A percentile compares a stretch with the other conserved stretches of the same genome.
Evolutionary conservation across 2,329 filamentous ascomycete genomes (phyloP).

Genomic region (Chaetomium olivaceum): DNA sequence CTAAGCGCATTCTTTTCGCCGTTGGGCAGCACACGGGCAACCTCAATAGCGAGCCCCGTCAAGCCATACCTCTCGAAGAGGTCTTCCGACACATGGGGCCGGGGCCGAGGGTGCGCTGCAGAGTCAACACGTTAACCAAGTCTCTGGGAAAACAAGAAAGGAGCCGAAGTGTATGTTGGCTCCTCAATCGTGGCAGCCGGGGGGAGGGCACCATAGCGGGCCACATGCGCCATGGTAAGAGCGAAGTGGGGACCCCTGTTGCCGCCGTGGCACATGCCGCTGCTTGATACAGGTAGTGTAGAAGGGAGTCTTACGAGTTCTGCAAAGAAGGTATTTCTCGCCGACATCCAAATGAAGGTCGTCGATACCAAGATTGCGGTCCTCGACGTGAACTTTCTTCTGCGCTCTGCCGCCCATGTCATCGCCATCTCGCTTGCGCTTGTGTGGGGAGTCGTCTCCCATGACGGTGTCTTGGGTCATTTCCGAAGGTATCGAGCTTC

Average conservation of each 20-base stretch:
- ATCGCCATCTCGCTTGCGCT: conserved; percentile 62
- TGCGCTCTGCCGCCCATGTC: conserved; percentile 57
- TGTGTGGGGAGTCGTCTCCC: conserved; percentile 57
- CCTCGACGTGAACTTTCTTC: conserved; percentile 65
- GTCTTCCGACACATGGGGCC: conserved; percentile 55
- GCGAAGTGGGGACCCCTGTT: conserved; percentile 24
- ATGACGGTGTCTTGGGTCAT: conserved; percentile 46
- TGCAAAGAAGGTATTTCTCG: conserved; percentile 66
- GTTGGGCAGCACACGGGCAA: conserved; percentile 64
- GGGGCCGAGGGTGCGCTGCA: conserved; percentile 51
- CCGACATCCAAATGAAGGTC: conserved; percentile 67
- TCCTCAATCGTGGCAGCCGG: conserved; percentile 1
- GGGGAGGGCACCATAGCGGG: conserved; percentile 8
- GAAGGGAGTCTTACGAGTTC: conserved; percentile 65
- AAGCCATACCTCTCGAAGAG: conserved; percentile 61
- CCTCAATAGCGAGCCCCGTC: conserved; percentile 57
- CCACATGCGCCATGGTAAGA: conserved; percentile 19
- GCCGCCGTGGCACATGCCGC: conserved; percentile 21
- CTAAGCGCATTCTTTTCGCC: conserved; percentile 67
- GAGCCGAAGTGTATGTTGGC: neutral
- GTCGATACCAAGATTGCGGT: conserved; percentile 61
- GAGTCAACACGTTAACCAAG: conserved; percentile 38
- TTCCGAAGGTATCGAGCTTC: conserved; percentile 50
- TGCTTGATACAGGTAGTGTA: conserved; percentile 33
- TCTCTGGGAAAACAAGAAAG: conserved; percentile 21